A percentile compares a stretch with the other conserved stretches of the same genome.
Evolutionary conservation across 352 stramenopile species (phyloP).

Genomic region (Aphanomyces invadans): DNA sequence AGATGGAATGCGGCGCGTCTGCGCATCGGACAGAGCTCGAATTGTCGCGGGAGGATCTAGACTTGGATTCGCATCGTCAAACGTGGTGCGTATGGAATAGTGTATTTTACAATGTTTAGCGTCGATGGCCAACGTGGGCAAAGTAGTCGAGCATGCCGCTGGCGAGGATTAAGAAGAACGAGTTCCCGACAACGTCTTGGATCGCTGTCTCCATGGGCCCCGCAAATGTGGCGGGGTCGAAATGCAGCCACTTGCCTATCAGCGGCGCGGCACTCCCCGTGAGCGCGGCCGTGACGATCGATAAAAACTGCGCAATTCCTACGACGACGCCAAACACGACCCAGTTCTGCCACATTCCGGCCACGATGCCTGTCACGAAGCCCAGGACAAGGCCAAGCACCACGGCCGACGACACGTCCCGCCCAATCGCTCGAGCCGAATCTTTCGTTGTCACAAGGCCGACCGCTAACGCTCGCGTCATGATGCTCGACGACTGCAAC

Average conservation of each 20-base stretch:
- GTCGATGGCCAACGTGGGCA: neutral
- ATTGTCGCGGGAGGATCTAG: no score
- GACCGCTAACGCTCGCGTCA: conserved; percentile 3
- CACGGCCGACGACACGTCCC: neutral
- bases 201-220: conserved; percentile 18
- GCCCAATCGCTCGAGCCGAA: neutral
- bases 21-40: no score
- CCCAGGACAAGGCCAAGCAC: neutral
- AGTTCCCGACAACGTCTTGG: conserved; percentile 21
- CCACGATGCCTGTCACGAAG: conserved; percentile 7
- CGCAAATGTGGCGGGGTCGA: conserved; percentile 15
- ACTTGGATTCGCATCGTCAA: no score
- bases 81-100: no score
- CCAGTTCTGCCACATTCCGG: conserved; percentile 16
- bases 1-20: no score
- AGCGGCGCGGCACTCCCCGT: conserved; percentile 10
- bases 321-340: conserved; percentile 17
- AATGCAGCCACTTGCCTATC: conserved; percentile 9
- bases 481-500: conserved; percentile 19
- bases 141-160: neutral
- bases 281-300: conserved; percentile 9
- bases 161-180: conserved; percentile 15
- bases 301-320: conserved; percentile 14
- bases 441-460: neutral
- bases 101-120: neutral